A percentile compares a stretch with the other conserved stretches of the same genome.
These are phyloP conservation scores for Boletus speciosus DNA, from an alignment of 768 basidiomycete genomes.

Conservation along the genomic window DNA sequence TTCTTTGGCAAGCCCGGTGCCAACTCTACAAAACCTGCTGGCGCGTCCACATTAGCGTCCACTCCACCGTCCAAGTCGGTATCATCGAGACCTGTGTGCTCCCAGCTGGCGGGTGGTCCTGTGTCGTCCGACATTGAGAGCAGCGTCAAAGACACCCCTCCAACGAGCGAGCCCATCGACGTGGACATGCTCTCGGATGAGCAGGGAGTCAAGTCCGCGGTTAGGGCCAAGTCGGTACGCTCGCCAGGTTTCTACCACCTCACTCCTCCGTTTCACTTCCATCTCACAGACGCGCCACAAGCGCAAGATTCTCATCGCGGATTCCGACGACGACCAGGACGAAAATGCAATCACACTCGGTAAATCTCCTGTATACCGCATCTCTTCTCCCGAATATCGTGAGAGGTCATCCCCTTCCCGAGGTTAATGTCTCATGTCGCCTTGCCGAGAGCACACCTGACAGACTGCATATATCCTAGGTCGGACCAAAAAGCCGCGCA, in stretches of 20 bases:
- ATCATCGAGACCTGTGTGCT: conserved; percentile 31
- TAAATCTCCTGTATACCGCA: conserved; percentile 18
- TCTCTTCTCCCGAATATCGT: conserved; percentile 28
- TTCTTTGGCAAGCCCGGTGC: conserved; percentile 49
- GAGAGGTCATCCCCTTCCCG: conserved; percentile 27
- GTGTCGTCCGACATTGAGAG: conserved; percentile 47
- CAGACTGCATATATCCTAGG: conserved; percentile 28
- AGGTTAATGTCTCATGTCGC: conserved; percentile 11
- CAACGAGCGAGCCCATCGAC: conserved; percentile 75
- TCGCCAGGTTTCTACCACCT: not conserved
- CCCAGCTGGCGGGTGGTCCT: conserved; percentile 40
- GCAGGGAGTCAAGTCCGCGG: conserved; percentile 40
- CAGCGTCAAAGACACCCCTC: conserved; percentile 58
- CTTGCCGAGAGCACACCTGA: conserved; percentile 5
- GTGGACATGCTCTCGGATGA: conserved; percentile 62
- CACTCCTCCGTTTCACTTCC: not conserved
- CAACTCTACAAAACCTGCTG: conserved; percentile 32
- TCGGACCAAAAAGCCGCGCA: conserved; percentile 58
- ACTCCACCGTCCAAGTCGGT: conserved; percentile 35
- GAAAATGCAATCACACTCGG: not conserved
- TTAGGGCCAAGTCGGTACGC: conserved; percentile 34
- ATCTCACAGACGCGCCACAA: conserved; percentile 44
- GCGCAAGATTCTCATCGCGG: conserved; percentile 65
- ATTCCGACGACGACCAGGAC: conserved; percentile 65
- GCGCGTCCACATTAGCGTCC: not conserved